These are phyloP conservation scores for Geotrichum candidum DNA, from an alignment of 1,139 yeast genomes.

Conservation along the genomic window DNA sequence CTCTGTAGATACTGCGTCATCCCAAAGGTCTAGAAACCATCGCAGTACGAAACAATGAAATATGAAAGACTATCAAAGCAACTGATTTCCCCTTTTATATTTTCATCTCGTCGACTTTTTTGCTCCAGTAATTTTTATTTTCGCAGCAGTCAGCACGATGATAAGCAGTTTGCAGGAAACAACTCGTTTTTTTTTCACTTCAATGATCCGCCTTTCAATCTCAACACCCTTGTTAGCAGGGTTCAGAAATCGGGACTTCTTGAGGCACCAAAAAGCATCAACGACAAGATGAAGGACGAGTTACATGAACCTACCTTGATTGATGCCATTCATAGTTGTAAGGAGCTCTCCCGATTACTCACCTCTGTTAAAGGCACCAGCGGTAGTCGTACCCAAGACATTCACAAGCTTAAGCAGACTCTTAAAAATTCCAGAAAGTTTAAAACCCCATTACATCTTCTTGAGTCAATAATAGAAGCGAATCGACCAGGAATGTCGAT, in stretches of 20 bases:
- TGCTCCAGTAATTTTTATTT: neutral
- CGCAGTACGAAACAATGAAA: neutral
- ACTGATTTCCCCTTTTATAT: neutral
- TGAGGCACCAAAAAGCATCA: neutral
- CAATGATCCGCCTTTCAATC: constrained; percentile 17
- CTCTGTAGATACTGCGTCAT: neutral
- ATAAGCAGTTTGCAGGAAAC: neutral
- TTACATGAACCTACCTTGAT: constrained; percentile 2
- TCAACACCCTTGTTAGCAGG: constrained; percentile 9
- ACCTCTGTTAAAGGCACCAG: neutral
- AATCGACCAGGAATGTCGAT: neutral
- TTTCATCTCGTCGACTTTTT: neutral
- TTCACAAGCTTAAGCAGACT: constrained; percentile 7
- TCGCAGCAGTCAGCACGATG: neutral
- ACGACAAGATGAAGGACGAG: neutral
- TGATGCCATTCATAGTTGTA: constrained; percentile 15
- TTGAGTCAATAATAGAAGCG: neutral
- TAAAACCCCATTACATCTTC: constrained; percentile 9
- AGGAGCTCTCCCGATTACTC: neutral
- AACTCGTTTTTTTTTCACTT: constrained; percentile 10
- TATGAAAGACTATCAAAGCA: neutral
- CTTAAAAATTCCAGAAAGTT: constrained; percentile 1
- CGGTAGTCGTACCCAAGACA: constrained; percentile 1
- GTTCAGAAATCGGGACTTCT: constrained; percentile 12
- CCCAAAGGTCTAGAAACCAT: neutral